Base-by-base conservation (phyloP, 83 land plant genomes). In the Picea abies region DNA sequence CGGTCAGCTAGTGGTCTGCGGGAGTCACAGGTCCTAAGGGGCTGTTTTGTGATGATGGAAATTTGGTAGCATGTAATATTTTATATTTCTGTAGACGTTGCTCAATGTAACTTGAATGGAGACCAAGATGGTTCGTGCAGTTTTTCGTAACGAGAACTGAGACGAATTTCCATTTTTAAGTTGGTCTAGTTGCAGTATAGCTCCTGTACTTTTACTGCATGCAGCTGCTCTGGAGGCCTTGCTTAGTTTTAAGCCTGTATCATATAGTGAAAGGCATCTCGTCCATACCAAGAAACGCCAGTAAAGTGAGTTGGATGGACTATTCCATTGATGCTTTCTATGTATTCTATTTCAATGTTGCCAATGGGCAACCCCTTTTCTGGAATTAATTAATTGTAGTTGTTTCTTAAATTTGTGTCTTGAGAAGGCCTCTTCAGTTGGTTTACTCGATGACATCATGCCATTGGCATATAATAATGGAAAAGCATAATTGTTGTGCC, bases 321-420 rank as follows among this genome's bases (percentile, higher is more conserved):
- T 49, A 49, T 10, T 49, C 56, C 56, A 10, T 49, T 49, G 56
- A 49, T 73, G 56, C 44, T 73, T 47, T 73, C 26, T 44, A 47
- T 73, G 77, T 73, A 73, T 73, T 22, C 41, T 73, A 73, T 23
- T 73, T 4, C 41, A 73, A 73, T 9, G 58, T 73, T 73, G 58
- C 52, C 22, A 44, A 9, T 20, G 56, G 58, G 25, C 77, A 73
- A 44, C 49, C 23, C 47, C 3, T 44, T 35, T 73, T 10, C 52
- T 41, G 25, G 20, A 19, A 73, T n/a, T n/a, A 73, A n/a, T 70
- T 73, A 73, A 9, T 73, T 73, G 10, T 44, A 49, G 56, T 49
- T 10, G 11, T 49, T 49, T 49, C 56, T 49, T 49, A 49, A 9
- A 10, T 10, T 10, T 47, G 52, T 49, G 56, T 49, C 12, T 49